Evolutionary conservation across 495 filamentous ascomycete species (phyloP), one percentile per base, ranked within the genome.

Genomic region (Beverwykella pulmonaria): DNA sequence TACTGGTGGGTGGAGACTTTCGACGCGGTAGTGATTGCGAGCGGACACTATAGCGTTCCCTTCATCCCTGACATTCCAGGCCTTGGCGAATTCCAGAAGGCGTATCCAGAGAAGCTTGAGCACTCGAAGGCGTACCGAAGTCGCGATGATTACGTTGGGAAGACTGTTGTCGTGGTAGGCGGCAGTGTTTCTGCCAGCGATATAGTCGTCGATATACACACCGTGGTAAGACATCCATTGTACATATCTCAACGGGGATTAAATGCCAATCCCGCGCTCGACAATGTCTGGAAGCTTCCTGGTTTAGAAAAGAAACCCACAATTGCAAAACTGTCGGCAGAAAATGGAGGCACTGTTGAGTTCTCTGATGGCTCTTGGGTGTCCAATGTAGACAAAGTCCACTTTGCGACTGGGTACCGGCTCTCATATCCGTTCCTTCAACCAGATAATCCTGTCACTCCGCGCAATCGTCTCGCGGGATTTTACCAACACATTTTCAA

Each of bases 1-100:
- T n/a, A 57, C 15, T 68, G 65, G 65, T 68, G 65, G 65, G 15
- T 55, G n/a, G 65, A 68, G 52, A 30, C 19, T 4, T 68, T 68
- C 46, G 65, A 68, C 53, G 65, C 65, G 5, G 44, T 68, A 3
- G 52, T 68, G 1, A 49, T 68, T 14, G 65, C 65, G 32, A 68
- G 23, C 34, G 65, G 65, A 17, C 65, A 68, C 32, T 68, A 68
- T 34, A 56, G 34, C 44, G 22, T 68, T 10, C 65, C 65, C 1
- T 49, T 32, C 22, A 47, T 68, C 25, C 59, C 65, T 2, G 6
- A 52, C 17, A 63, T 68, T 26, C 48, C 47, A 3, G 65, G 65
- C 25, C 29, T 68, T 15, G 26, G 17, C 14, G 60, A 68, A 23
- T 63, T n/a, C 26, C 20, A 63, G 8, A 39, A 30, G 26, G 25